Percentiles rank a stretch among this genome's conserved stretches.
These are phyloP conservation scores for Paspalum notatum DNA, from an alignment of 176 grass and related monocot species.

Conservation along the genomic window DNA sequence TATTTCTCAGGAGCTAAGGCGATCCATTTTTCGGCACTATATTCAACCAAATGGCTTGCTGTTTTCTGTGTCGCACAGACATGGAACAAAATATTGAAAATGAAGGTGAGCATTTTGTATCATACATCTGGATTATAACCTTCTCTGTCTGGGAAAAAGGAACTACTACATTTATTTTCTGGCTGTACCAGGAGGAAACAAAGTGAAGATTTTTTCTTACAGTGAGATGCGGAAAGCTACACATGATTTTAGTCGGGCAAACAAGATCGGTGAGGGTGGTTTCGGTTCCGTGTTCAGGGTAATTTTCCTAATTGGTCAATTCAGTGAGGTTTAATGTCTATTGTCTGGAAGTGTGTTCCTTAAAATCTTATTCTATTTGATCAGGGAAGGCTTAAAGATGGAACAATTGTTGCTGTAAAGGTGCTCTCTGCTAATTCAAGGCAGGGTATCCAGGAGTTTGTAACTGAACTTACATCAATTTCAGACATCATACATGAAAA, in stretches of 20 bases:
- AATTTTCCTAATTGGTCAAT: constrained; percentile 31
- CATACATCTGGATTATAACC: neutral
- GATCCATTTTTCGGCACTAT: neutral
- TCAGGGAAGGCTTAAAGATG: constrained; percentile 89
- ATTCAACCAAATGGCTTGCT: constrained; percentile 45
- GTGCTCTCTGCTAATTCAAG: constrained; percentile 76
- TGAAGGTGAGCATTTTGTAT: constrained; percentile 40
- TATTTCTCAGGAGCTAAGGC: constrained; percentile 21
- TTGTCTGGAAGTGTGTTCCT: constrained; percentile 2
- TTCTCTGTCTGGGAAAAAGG: neutral
- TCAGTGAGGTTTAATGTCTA: neutral
- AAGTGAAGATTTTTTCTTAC: constrained; percentile 68
- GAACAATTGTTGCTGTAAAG: constrained; percentile 70
- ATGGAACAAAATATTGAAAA: constrained; percentile 38
- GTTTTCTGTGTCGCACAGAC: constrained; percentile 43
- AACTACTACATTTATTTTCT: constrained; percentile 30
- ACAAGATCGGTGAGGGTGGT: constrained; percentile 86
- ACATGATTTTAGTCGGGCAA: constrained; percentile 66
- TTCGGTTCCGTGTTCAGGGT: constrained; percentile 90
- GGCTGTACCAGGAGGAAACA: constrained; percentile 49
- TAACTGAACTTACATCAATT: constrained; percentile 68
- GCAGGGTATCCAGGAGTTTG: constrained; percentile 73
- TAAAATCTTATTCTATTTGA: constrained; percentile 33
- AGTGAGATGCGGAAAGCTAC: constrained; percentile 78
- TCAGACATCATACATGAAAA: constrained; percentile 79